Evolutionary conservation across 148 eudicot species (phyloP).

Genomic region (Diospyros kaki): DNA sequence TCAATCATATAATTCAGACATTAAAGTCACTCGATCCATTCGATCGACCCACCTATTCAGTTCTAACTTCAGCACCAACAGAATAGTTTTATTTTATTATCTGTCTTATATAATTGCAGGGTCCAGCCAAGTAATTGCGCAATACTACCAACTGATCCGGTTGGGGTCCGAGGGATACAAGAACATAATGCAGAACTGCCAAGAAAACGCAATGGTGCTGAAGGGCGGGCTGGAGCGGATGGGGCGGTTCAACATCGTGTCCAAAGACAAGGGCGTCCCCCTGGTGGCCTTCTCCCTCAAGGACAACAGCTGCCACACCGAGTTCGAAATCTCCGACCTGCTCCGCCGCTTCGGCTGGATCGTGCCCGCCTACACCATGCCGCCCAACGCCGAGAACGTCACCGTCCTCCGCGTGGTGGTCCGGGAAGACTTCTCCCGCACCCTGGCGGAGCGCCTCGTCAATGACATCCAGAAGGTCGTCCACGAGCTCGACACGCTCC

Average conservation of each 20-base stretch:
- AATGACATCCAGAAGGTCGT: conserved; percentile 48
- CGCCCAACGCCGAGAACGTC: conserved; percentile 58
- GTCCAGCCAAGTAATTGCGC: conserved; percentile 68
- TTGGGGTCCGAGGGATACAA: conserved; percentile 77
- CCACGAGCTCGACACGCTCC: conserved; percentile 50
- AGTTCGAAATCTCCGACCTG: conserved; percentile 62
- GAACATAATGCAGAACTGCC: conserved; percentile 78
- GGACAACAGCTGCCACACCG: conserved; percentile 53
- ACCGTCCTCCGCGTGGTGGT: conserved; percentile 67
- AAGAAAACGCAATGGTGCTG: conserved; percentile 44
- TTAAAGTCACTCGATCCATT: too few relatives aligned
- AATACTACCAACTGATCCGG: conserved; percentile 71
- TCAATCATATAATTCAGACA: too few relatives aligned
- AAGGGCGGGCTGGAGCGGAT: conserved; percentile 52
- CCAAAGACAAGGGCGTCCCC: conserved; percentile 69
- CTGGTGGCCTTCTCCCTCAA: conserved; percentile 72
- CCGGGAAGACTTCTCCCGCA: conserved; percentile 72
- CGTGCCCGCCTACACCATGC: conserved; percentile 82
- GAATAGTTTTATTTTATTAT: too few relatives aligned
- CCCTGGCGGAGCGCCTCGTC: conserved; percentile 67
- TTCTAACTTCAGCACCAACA: too few relatives aligned
- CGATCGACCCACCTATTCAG: too few relatives aligned
- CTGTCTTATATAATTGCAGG: conserved; percentile 25
- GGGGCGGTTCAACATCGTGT: conserved; percentile 53
- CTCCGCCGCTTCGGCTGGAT: conserved; percentile 71